A percentile compares a stretch with the other conserved stretches of the same genome.
Evolutionary conservation across 371 early-diverging fungal genomes (phyloP).

Genomic region (Actinomucor elegans): DNA sequence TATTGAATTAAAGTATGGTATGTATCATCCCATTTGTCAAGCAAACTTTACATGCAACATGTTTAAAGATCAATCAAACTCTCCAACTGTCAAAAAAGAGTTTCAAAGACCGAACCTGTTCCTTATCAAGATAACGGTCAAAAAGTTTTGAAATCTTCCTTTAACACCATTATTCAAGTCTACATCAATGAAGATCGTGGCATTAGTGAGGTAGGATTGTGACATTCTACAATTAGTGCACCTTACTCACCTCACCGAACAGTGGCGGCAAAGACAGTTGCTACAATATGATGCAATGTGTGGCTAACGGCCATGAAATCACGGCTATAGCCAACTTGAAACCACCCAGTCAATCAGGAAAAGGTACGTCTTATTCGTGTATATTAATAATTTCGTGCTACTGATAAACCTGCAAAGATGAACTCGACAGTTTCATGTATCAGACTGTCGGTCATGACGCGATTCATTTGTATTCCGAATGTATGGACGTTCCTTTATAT

Average conservation of each 20-base stretch:
- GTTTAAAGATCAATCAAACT: no score
- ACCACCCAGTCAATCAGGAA: slow-evolving; percentile 63
- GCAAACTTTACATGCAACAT: no score
- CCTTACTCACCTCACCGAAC: neutral
- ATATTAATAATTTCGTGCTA: neutral
- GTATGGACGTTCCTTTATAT: slow-evolving; percentile 91
- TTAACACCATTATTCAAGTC: no score
- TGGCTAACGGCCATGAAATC: slow-evolving; percentile 92
- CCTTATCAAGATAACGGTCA: no score
- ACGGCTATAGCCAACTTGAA: slow-evolving; percentile 94
- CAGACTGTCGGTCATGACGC: slow-evolving; percentile 99
- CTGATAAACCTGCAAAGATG: slow-evolving; percentile 57
- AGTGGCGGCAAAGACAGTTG: slow-evolving; percentile 99
- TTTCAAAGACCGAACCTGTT: no score
- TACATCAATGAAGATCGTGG: slow-evolving; percentile 38
- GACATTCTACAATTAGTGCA: neutral
- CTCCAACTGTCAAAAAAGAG: no score
- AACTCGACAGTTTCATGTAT: slow-evolving; percentile 98
- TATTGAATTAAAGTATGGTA: no score
- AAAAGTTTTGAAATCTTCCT: no score
- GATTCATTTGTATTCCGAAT: slow-evolving; percentile 82
- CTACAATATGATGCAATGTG: slow-evolving; percentile 95
- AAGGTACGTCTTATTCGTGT: slow-evolving; percentile 47
- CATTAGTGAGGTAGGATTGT: slow-evolving; percentile 30
- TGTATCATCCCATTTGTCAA: no score